These are phyloP conservation scores for Trichoderma breve DNA, from an alignment of 2,329 filamentous ascomycete genomes.

Conservation along the genomic window DNA sequence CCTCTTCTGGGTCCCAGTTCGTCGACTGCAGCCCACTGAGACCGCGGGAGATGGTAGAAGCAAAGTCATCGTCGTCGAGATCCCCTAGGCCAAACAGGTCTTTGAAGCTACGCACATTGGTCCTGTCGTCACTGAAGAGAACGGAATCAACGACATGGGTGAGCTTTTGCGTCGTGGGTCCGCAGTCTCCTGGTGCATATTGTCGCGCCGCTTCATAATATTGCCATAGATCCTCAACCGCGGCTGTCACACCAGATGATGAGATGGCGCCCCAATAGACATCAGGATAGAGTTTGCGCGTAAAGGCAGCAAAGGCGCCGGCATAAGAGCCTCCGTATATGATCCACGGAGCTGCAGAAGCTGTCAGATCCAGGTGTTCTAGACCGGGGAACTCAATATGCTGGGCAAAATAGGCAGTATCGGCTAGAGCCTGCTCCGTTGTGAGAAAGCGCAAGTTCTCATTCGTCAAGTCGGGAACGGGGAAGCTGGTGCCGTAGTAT, in stretches of 20 bases:
- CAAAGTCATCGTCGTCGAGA: constrained; percentile 50
- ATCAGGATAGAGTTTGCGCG: constrained; percentile 74
- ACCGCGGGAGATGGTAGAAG: constrained; percentile 39
- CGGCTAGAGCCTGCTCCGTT: constrained; percentile 78
- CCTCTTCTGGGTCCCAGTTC: constrained; percentile 54
- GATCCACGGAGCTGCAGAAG: constrained; percentile 67
- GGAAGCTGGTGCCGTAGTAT: constrained; percentile 79
- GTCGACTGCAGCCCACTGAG: constrained; percentile 46
- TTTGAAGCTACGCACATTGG: constrained; percentile 48
- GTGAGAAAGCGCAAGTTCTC: constrained; percentile 77
- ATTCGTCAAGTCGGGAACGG: constrained; percentile 61
- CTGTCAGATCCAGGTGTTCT: constrained; percentile 64
- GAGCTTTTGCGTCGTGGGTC: constrained; percentile 59
- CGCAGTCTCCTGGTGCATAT: constrained; percentile 58
- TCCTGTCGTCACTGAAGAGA: constrained; percentile 40
- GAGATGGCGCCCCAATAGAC: constrained; percentile 77
- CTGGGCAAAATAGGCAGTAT: constrained; percentile 76
- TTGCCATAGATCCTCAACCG: constrained; percentile 74
- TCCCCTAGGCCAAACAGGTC: constrained; percentile 47
- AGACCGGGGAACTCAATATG: constrained; percentile 70
- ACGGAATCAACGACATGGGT: constrained; percentile 52
- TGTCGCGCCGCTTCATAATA: constrained; percentile 53
- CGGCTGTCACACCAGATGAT: constrained; percentile 74
- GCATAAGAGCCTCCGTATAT: constrained; percentile 84
- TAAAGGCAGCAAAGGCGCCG: constrained; percentile 73